Conservation (phyloP, 768 basidiomycete genomes). For the Trametes cubensis region DNA sequence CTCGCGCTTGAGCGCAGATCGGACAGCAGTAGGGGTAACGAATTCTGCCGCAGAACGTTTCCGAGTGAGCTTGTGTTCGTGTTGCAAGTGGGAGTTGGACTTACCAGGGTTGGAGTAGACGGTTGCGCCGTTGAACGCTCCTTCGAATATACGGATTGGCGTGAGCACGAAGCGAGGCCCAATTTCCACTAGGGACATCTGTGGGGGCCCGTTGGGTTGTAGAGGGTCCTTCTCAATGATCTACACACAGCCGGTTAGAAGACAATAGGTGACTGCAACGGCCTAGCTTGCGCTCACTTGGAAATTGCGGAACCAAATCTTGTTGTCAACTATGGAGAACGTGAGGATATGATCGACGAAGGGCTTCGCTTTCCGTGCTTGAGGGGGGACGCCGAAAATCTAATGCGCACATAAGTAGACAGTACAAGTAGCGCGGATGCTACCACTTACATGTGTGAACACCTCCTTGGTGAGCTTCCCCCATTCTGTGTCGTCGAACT, state of each 20-base stretch:
- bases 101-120: constrained; percentile 94
- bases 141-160: constrained; percentile 97
- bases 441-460: constrained; percentile 80
- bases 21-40: constrained; percentile 81
- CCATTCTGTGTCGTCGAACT: constrained; percentile 88
- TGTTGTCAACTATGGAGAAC: constrained; percentile 92
- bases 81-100: constrained; percentile 27
- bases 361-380: constrained; percentile 90
- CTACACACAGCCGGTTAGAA: constrained; percentile 41
- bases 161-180: constrained; percentile 97
- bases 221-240: constrained; percentile 93
- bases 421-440: neutral
- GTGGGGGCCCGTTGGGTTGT: constrained; percentile 82
- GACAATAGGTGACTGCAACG: neutral
- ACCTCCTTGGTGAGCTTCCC: constrained; percentile 88
- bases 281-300: constrained; percentile 61
- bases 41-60: constrained; percentile 63
- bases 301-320: constrained; percentile 99
- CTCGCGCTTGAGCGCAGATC: constrained; percentile 67
- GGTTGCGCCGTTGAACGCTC: constrained; percentile 92
- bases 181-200: constrained; percentile 91
- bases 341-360: constrained; percentile 98
- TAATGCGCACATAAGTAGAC: constrained; percentile 36
- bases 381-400: constrained; percentile 94
- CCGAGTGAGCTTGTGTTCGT: neutral